Evolutionary conservation across 352 stramenopile genomes (phyloP), one percentile per base, ranked within the genome.

Genomic region (Globisporangium rhizosaccharum): DNA sequence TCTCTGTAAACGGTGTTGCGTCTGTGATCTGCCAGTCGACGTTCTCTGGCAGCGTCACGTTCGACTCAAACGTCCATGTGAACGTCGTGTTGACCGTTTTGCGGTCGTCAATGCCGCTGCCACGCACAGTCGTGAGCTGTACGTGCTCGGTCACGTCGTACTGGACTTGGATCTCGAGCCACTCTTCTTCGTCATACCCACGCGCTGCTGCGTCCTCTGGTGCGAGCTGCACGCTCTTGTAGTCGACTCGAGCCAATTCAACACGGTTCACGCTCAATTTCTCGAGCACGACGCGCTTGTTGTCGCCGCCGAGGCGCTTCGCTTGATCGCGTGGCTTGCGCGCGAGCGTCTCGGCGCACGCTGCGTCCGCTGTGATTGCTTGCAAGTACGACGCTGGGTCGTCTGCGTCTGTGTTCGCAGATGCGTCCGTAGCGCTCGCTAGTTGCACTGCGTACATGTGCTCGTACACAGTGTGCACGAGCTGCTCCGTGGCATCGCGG

Each of bases 141-240:
- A 85, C 54, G 51, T 85, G 75, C 46, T 85, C 78, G 0, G 68
- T 82, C 2, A 79, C 66, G 17, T 85, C 65, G 59, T 71, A 85
- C 37, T 70, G 66, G 23, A 85, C 73, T 46, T 68, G 48, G 3
- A 88, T 46, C 23, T 66, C 62, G 12, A 87, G 66, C 75, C 73
- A 80, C 55, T 87, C 77, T 37, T 75, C 57, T 45, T 75, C 63
- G 7, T 57, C 28, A 46, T 71, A 63, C 0, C 57, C 61, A 8
- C 47, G 44, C 11, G 59, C 37, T 30, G 70, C 65, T 17, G 69
- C 52, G 0, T 70, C 50, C 4, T 75, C 59, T 0, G 73, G 59
- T 51, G 59, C 9, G 0, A 71, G 30, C 18, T 20, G 25, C n/a
- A 49, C 59, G 45, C 65, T 66, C 4, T 66, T 72, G 57, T 81